phyloP scores from a whole-genome alignment of 129 eudicot species.

The Escallonia rubra region DNA sequence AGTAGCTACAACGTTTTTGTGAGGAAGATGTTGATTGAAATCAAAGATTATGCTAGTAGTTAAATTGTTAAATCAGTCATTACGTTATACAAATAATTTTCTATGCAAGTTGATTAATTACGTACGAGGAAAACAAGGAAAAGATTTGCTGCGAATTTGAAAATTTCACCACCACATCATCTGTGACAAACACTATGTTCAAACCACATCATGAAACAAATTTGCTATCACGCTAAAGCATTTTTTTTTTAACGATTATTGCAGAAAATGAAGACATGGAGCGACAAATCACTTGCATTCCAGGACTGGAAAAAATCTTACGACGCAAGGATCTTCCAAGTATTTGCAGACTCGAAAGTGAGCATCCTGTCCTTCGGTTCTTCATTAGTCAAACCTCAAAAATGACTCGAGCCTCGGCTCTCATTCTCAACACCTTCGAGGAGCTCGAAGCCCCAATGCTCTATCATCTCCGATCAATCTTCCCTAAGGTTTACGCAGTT shows the following conservation, averaged over 20 bases:
- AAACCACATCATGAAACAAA: too few species aligned
- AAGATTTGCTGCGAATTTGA: background rate
- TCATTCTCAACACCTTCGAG: constrained; percentile 21
- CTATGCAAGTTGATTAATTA: too few species aligned
- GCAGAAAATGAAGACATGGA: constrained; percentile 11
- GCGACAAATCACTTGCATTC: background rate
- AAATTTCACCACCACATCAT: background rate
- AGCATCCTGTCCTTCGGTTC: background rate
- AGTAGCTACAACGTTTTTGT: too few species aligned
- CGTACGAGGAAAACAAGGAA: background rate
- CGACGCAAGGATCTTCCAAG: constrained; percentile 17
- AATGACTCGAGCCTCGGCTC: constrained; percentile 4
- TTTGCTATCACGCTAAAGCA: too few species aligned
- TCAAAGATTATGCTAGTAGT: too few species aligned
- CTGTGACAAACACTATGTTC: too few species aligned
- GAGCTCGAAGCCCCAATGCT: constrained; percentile 11
- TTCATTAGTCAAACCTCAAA: background rate
- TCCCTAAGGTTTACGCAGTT: constrained; percentile 12
- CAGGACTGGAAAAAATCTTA: constrained; percentile 7
- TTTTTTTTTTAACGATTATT: too few species aligned
- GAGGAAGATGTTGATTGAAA: too few species aligned
- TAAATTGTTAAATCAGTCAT: too few species aligned
- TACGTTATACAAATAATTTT: too few species aligned
- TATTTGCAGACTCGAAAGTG: background rate
- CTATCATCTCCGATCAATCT: background rate